Base-by-base conservation (phyloP, 1,284 basidiomycete species). In the Fistulinella staudtii region DNA sequence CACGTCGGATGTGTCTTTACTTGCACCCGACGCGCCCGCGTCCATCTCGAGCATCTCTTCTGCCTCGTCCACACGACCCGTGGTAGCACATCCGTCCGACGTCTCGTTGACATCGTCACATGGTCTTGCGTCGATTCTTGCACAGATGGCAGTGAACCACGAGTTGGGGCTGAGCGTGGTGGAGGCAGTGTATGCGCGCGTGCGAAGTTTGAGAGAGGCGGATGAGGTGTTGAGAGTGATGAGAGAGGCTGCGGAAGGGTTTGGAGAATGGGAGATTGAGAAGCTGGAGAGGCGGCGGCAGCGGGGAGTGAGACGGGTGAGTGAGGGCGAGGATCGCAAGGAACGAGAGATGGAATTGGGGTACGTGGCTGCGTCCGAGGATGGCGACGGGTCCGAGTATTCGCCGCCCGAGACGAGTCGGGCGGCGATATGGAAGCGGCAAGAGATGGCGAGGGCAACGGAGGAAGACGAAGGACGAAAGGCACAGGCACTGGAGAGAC, bases 401-500 rank as follows among this genome's bases (percentile, higher is more conserved):
- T 48, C 36, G n/a, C 64, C 61, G 2, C 61, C 61, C 2, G 50
- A 57, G 48, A 64, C 54, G 24, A 64, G 57, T 31, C 54, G 49
- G 33, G 61, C 61, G 14, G 58, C 64, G 15, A 33, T 47, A 37
- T 65, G 61, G 52, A 66, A 53, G 21, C 51, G 48, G 9, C 38
- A 47, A 18, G 49, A 50, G 36, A 5, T 1, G 36, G 7, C 4
- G 36, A 11, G 8, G 23, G 15, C 1, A 21, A 27, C 7, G 46
- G 30, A 31, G 1, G 33, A 39, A 3, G 37, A 3, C 14, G 43
- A 27, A 9, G 29, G 38, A 42, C 7, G 46, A 45, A 31, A 20
- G 6, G 60, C 59, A 1, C 37, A 39, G 5, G 29, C 46, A 20
- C n/a, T 56, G 30, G 53, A 64, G 14, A 41, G 14, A 7, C 38